Base-by-base conservation (phyloP, 2,329 filamentous ascomycete species). In the Colletotrichum lindemuthianum region DNA sequence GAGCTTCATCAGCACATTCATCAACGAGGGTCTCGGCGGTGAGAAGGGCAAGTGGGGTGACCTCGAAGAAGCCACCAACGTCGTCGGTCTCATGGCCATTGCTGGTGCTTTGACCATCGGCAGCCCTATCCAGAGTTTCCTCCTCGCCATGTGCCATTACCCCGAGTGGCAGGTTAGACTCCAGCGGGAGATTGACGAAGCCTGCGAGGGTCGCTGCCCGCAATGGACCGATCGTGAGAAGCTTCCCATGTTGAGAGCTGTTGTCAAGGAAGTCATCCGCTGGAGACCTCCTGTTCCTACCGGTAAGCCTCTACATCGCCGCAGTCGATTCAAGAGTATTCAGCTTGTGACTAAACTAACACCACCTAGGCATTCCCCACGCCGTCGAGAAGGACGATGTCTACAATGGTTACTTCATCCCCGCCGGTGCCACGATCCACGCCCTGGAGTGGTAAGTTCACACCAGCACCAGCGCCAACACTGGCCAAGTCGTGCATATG, bases 221-320 rank as follows among this genome's bases (percentile, higher is more conserved):
- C 74, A 76, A 56, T 82, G 83, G 75, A 16, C 50, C 6, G 73
- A 76, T 41, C 72, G 76, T 11, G 72, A 75, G 6, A 72, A 74
- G 11, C 66, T 81, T 48, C 79, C 79, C 8, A 70, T 73, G 24
- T 68, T 79, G n/a, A 73, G 77, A 15, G 79, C 78, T 5, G 71
- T 77, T 9, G 74, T 81, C 60, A 78, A 70, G 59, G 75, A 87
- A 71, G 77, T 79, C 0, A 76, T 86, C 16, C 77, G 85, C n/a
- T 86, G 83, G 82, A 76, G 83, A 55, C 82, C 83, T 34, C 82
- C 83, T 4, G 83, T 86, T 9, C 83, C 84, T 6, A 85, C 83
- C 39, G 82, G 83, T 78, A 65, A 41, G 76, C 69, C 15, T 10
- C 15, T 34, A 13, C 24, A 24, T 24, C 24, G 24, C 3, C 24